Conservation (phyloP, 2,329 filamentous ascomycete genomes). For the Ophioceras dolichostomum region DNA sequence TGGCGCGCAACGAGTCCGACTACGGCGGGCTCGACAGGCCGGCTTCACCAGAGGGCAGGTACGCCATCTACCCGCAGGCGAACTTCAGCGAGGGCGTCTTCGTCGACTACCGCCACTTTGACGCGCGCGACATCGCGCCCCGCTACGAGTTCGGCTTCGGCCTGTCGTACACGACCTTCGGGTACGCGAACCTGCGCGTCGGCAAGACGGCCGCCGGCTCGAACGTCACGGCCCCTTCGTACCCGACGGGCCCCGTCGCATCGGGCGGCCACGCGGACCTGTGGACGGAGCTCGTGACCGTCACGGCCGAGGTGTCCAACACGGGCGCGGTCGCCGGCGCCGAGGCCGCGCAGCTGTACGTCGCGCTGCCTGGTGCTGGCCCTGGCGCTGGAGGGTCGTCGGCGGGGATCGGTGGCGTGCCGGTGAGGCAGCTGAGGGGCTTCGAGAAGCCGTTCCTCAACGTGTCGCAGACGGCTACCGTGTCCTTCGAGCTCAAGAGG, state of each 20-base stretch:
- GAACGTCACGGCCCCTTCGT: constrained; percentile 15
- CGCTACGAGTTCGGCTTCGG: constrained; percentile 45
- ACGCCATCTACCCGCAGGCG: constrained; percentile 33
- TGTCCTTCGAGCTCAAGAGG: constrained; percentile 42
- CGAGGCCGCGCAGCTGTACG: constrained; percentile 32
- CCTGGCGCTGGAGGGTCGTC: background rate
- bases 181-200: constrained; percentile 24
- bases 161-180: constrained; percentile 41
- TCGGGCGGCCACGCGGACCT: constrained; percentile 32
- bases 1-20: constrained; percentile 41
- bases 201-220: constrained; percentile 4
- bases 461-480: constrained; percentile 24
- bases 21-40: constrained; percentile 32
- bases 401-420: constrained; percentile 13
- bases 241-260: constrained; percentile 24
- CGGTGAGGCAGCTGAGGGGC: constrained; percentile 48
- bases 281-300: constrained; percentile 29
- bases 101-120: constrained; percentile 42
- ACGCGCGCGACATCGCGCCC: constrained; percentile 31
- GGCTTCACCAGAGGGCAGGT: constrained; percentile 32
- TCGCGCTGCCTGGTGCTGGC: constrained; percentile 22
- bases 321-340: constrained; percentile 25
- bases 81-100: constrained; percentile 37
- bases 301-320: constrained; percentile 26
- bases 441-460: constrained; percentile 48